These are phyloP conservation scores for Gyrodon lividus DNA, from an alignment of 768 basidiomycete species.

Conservation along the genomic window DNA sequence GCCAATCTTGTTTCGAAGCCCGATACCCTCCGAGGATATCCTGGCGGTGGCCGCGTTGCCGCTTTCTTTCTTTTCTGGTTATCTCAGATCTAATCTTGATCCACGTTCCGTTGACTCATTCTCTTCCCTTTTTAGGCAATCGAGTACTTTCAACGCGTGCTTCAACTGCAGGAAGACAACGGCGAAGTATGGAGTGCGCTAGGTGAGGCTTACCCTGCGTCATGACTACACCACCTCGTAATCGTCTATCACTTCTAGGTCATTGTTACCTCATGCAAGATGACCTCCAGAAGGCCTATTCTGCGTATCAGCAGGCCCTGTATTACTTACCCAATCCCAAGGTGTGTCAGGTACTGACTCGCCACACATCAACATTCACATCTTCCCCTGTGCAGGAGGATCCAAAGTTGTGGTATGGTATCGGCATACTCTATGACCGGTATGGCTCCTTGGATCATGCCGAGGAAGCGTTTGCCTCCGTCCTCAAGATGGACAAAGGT, in stretches of 20 bases:
- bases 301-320: constrained; percentile 96
- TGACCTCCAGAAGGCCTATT: constrained; percentile 97
- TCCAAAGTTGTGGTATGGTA: constrained; percentile 99
- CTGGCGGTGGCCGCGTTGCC: constrained; percentile 22
- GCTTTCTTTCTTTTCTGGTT: constrained; percentile 17
- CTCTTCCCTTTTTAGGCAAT: constrained; percentile 65
- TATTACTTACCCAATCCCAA: constrained; percentile 96
- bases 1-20: constrained; percentile 25
- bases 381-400: constrained; percentile 59
- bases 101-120: constrained; percentile 18
- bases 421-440: constrained; percentile 97
- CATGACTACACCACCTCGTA: constrained; percentile 12
- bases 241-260: constrained; percentile 44
- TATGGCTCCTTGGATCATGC: constrained; percentile 98
- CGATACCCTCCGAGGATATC: constrained; percentile 32
- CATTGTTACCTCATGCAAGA: constrained; percentile 99
- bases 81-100: constrained; percentile 25
- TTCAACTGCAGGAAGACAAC: constrained; percentile 89
- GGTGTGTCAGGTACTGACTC: constrained; percentile 39
- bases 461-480: constrained; percentile 96
- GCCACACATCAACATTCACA: constrained; percentile 8
- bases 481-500: constrained; percentile 97
- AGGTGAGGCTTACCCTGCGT: constrained; percentile 47
- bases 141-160: constrained; percentile 93
- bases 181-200: constrained; percentile 99